Evolutionary conservation across 2,329 filamentous ascomycete species (phyloP).

Genomic region (Cladophialophora exuberans): DNA sequence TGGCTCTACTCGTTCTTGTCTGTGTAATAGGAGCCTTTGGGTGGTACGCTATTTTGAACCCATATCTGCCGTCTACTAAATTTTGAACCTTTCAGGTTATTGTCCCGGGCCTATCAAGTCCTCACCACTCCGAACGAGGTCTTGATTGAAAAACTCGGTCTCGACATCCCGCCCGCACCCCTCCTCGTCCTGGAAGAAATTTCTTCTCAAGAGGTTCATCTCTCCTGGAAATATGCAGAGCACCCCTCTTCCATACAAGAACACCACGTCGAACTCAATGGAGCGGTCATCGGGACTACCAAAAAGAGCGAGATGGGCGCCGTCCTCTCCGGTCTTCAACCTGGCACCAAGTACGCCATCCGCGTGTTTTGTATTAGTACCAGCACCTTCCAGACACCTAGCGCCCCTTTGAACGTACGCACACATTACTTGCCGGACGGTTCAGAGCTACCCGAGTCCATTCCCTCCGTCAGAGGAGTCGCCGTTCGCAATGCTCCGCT

Average conservation of each 20-base stretch:
- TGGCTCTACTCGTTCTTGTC: conserved; percentile 52
- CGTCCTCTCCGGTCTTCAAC: conserved; percentile 83
- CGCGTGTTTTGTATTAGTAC: conserved; percentile 88
- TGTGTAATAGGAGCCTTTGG: conserved; percentile 54
- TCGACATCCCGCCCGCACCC: conserved; percentile 89
- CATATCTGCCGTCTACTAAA: not conserved
- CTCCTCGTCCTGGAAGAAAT: conserved; percentile 90
- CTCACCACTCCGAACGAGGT: conserved; percentile 89
- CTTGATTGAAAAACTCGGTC: conserved; percentile 85
- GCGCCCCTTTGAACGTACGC: conserved; percentile 78
- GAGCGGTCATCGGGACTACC: conserved; percentile 83
- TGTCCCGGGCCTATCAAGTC: conserved; percentile 84
- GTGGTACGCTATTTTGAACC: conserved; percentile 43
- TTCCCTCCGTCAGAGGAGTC: conserved; percentile 55
- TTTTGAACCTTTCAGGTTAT: conserved; percentile 64
- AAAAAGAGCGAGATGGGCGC: conserved; percentile 82
- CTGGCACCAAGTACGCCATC: conserved; percentile 89
- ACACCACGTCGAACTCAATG: conserved; percentile 92
- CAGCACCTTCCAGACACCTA: conserved; percentile 90
- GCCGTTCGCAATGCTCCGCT: conserved; percentile 57
- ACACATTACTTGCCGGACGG: conserved; percentile 53
- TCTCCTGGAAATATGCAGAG: conserved; percentile 85
- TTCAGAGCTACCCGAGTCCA: conserved; percentile 37
- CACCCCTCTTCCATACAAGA: conserved; percentile 72
- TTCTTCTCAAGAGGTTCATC: conserved; percentile 79